phyloP scores from a whole-genome alignment of 495 filamentous ascomycete genomes.

The Trichoderma virens region DNA sequence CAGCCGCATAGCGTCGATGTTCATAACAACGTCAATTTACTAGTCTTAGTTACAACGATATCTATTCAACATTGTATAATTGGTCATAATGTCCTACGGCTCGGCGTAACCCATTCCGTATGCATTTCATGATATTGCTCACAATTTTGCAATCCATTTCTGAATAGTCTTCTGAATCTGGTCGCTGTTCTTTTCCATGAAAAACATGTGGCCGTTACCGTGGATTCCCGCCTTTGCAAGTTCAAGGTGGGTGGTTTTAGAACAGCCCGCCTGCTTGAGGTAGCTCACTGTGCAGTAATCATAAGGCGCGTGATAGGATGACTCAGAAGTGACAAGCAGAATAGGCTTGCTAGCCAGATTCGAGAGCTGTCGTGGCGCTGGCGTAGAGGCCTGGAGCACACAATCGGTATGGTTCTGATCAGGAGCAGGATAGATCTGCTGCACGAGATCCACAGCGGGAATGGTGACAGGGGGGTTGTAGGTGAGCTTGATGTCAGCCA shows the following conservation, averaged over 20 bases:
- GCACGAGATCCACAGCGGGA: constrained; percentile 22
- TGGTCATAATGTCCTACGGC: not conserved
- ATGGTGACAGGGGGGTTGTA: constrained; percentile 36
- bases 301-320: constrained; percentile 49
- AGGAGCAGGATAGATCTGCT: constrained; percentile 18
- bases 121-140: not conserved
- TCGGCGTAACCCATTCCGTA: no score
- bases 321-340: constrained; percentile 41
- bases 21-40: no score
- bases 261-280: constrained; percentile 47
- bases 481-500: constrained; percentile 39
- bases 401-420: constrained; percentile 27
- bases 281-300: constrained; percentile 48
- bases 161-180: constrained; percentile 34
- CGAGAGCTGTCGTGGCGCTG: constrained; percentile 37
- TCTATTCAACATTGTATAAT: not conserved
- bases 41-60: no score
- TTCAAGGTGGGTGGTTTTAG: constrained; percentile 31
- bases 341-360: constrained; percentile 39
- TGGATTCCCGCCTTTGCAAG: constrained; percentile 39
- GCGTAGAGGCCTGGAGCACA: constrained; percentile 34
- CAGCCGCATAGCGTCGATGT: no score
- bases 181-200: constrained; percentile 52
- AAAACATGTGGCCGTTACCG: constrained; percentile 52
- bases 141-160: constrained; percentile 27